Evolutionary conservation across 2,329 filamentous ascomycete genomes (phyloP).

Genomic region (Cytospora chrysosperma): DNA sequence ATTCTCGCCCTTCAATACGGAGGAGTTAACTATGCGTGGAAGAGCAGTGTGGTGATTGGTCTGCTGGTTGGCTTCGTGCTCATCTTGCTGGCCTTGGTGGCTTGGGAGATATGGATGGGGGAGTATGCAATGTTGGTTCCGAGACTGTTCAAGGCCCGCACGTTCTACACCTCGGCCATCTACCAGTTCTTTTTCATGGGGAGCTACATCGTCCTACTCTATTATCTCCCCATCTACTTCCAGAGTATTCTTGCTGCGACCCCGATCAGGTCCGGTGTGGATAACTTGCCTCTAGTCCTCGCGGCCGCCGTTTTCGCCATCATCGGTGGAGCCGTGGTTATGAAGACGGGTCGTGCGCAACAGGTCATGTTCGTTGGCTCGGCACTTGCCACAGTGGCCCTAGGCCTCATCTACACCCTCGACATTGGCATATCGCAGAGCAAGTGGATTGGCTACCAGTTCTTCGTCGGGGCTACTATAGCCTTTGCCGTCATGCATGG

Average conservation of each 20-base stretch:
- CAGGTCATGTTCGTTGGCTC: conserved; percentile 5
- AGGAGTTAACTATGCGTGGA: conserved; percentile 39
- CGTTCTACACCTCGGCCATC: neutral
- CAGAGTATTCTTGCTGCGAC: conserved; percentile 40
- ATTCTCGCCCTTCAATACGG: conserved; percentile 45
- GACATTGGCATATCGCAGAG: neutral
- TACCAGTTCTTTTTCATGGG: conserved; percentile 35
- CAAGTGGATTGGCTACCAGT: conserved; percentile 17
- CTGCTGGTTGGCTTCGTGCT: conserved; percentile 32
- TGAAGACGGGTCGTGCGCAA: neutral
- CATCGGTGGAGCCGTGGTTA: neutral
- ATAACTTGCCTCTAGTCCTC: conserved; percentile 11
- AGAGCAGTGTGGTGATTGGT: conserved; percentile 34
- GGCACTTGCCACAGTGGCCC: neutral
- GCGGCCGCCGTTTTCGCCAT: neutral
- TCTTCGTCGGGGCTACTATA: neutral
- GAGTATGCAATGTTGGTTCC: conserved; percentile 51
- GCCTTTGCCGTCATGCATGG: neutral
- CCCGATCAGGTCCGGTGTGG: neutral
- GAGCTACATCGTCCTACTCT: conserved; percentile 43
- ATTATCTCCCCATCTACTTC: conserved; percentile 52
- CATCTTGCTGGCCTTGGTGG: conserved; percentile 30
- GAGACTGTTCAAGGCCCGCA: conserved; percentile 42
- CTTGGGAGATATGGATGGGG: conserved; percentile 37
- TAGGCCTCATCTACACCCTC: neutral